Evolutionary conservation across 1,284 basidiomycete genomes (phyloP), one percentile per base, ranked within the genome.

Genomic region (Schizophyllum amplum): DNA sequence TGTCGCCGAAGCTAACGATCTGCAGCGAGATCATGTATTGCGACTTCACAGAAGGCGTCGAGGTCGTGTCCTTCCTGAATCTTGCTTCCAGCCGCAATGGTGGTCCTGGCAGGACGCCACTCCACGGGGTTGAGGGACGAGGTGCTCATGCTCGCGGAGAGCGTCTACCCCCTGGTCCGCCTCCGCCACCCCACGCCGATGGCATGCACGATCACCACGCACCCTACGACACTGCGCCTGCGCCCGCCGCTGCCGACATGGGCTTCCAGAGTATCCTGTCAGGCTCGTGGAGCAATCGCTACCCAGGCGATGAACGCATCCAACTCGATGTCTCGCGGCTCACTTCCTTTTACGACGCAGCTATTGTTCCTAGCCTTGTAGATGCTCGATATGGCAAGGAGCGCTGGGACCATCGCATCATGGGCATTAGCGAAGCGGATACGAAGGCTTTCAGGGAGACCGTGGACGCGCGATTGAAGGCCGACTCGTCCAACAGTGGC

Each of bases 11-110:
- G 46, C 27, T 20, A 6, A 53, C 24, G 17, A 17, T 4, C 49
- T 17, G 25, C 56, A 82, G 80, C 55, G 80, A 82, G 64, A 68
- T 78, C 24, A 79, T 82, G 76, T 63, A 79, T 4, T 82, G 80
- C 60, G 66, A 80, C 62, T 74, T 81, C 58, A 70, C 67, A 3
- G 61, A 68, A 5, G 75, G 76, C 1, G 61, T 81, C 15, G 65
- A 72, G 21, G 54, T 75, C 4, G 64, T 72, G n/a, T 73, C 75
- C 5, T 66, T 68, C 47, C 47, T 58, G 1, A 65, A 69, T 47
- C 53, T 71, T 33, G 57, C 59, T 9, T 33, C 42, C 11, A n/a
- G 27, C 53, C 57, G 54, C 7, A 21, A 23, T 22, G 13, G 33
- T 25, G 20, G 51, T 24, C 50, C 47, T 33, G 56, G 51, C 46